Evolutionary conservation across 1,139 yeast genomes (phyloP).

Genomic region (Groenewaldozyma auringiensis): DNA sequence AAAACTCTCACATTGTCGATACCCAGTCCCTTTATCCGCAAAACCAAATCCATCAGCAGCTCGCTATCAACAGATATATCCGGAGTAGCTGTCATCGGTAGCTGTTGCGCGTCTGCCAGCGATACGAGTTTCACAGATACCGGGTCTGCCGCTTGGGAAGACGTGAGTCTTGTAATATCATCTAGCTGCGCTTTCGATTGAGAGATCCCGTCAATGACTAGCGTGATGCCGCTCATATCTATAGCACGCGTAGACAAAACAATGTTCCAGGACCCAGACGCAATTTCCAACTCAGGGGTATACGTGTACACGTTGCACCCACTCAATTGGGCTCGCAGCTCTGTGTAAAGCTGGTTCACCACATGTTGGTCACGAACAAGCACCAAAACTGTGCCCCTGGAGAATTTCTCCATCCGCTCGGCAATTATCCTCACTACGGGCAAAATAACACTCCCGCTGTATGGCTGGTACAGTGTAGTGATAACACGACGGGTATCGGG

Average conservation of each 20-base stretch:
- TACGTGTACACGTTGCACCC: neutral
- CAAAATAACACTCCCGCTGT: neutral
- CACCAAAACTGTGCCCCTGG: neutral
- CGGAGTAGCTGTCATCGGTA: conserved; percentile 41
- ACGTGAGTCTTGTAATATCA: conserved; percentile 30
- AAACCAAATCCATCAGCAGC: conserved; percentile 59
- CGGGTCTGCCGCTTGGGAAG: conserved; percentile 62
- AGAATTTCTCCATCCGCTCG: neutral
- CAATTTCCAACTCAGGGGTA: neutral
- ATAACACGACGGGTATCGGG: neutral
- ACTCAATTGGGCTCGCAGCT: neutral
- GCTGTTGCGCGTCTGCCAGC: conserved; percentile 56
- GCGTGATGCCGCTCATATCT: neutral
- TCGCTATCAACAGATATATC: conserved; percentile 8
- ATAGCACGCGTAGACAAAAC: neutral
- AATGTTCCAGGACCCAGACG: neutral
- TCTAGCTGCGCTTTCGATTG: conserved; percentile 14
- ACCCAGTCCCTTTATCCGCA: conserved; percentile 75
- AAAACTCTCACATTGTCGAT: conserved; percentile 72
- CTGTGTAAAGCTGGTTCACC: neutral
- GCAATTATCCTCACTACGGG: neutral
- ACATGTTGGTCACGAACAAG: neutral
- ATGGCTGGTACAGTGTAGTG: neutral
- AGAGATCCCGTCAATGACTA: conserved; percentile 15
- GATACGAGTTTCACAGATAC: conserved; percentile 85